Conservation (phyloP, 2,329 filamentous ascomycete genomes). For the Penicillium crustosum region DNA sequence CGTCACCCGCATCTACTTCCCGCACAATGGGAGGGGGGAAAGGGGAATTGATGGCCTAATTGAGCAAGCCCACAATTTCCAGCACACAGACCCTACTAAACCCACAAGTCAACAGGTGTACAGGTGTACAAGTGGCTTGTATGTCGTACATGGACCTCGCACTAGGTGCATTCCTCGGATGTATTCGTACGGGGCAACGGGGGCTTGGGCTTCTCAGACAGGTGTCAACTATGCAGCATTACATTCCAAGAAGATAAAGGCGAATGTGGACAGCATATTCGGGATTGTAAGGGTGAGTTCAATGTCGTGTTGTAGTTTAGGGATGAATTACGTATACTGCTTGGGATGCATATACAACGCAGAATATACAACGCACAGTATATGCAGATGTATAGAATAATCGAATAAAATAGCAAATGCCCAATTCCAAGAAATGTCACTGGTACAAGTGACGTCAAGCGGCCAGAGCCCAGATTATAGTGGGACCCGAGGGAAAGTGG, state of each 20-base stretch:
- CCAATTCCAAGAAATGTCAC: slow-evolving; percentile 4
- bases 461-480: slow-evolving; percentile 7
- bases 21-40: neutral
- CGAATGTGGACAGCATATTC: neutral
- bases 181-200: slow-evolving; percentile 7
- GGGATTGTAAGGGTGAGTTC: neutral
- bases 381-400: neutral
- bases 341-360: neutral
- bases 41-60: neutral
- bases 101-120: neutral
- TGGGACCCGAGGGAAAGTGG: slow-evolving; percentile 10
- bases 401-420: neutral
- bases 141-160: slow-evolving; percentile 13
- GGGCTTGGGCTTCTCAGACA: neutral
- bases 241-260: neutral
- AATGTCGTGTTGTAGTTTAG: neutral
- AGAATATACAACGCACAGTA: neutral
- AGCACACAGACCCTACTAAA: neutral
- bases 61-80: neutral
- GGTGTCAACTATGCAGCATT: slow-evolving; percentile 7
- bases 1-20: slow-evolving; percentile 1
- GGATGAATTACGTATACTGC: neutral
- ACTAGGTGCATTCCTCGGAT: slow-evolving; percentile 9
- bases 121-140: slow-evolving; percentile 1
- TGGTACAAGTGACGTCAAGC: slow-evolving; percentile 9